Percentiles rank a stretch among this genome's conserved stretches.
These are phyloP conservation scores for Candida glaebosa DNA, from an alignment of 805 yeast genomes.

Conservation along the genomic window DNA sequence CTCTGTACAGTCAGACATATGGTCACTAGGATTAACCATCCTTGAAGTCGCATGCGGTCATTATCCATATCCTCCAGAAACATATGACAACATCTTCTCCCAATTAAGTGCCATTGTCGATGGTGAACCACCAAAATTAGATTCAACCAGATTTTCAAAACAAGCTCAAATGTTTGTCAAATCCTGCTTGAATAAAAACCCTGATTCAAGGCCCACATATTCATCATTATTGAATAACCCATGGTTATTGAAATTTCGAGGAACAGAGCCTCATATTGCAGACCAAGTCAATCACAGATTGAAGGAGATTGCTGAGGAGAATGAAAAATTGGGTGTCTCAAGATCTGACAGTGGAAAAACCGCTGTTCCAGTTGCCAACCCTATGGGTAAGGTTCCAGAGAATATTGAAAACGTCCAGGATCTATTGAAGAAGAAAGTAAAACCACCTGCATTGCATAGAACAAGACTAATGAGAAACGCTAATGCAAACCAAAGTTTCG, in stretches of 20 bases:
- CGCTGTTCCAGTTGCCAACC: constrained; percentile 8
- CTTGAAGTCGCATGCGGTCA: constrained; percentile 86
- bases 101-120: constrained; percentile 96
- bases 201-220: constrained; percentile 79
- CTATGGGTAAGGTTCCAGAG: constrained; percentile 6
- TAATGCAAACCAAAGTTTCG: constrained; percentile 13
- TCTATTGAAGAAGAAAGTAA: constrained; percentile 36
- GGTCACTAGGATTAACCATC: constrained; percentile 91
- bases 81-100: constrained; percentile 83
- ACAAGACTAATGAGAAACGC: constrained; percentile 29
- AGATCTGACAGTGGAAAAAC: constrained; percentile 13
- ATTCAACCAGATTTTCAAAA: constrained; percentile 56
- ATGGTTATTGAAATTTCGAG: constrained; percentile 63
- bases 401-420: constrained; percentile 35
- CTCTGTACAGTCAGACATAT: constrained; percentile 90
- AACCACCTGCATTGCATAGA: constrained; percentile 40
- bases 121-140: constrained; percentile 87
- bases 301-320: constrained; percentile 11
- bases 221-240: constrained; percentile 72
- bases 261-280: constrained; percentile 29
- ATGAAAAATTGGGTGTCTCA: constrained; percentile 4
- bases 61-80: constrained; percentile 96
- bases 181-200: constrained; percentile 74
- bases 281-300: constrained; percentile 22
- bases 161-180: constrained; percentile 81